Evolutionary conservation across 148 eudicot genomes (phyloP), one percentile per base, ranked within the genome.

Genomic region (Agrostemma githago): DNA sequence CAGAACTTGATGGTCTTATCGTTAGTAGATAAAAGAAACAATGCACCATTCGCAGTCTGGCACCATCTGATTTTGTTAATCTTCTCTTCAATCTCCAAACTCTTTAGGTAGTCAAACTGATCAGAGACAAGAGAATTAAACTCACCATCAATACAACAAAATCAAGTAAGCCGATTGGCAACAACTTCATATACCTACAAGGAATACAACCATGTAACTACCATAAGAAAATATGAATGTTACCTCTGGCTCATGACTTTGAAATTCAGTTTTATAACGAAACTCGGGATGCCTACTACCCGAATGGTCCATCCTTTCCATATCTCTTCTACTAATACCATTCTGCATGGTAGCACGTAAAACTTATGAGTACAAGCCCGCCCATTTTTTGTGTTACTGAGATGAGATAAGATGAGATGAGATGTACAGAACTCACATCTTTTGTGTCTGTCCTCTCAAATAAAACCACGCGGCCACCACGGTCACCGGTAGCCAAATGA

Each of bases 201-300:
- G 19, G 34, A 41, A 72, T 51, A 46, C 63, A 76, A 57, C 68
- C 62, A 77, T 39, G 41, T 43, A 72, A 75, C 39, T 14, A 12
- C 56, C 56, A 51, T 51, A 51, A 10, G 15, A 40, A 12, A n/a
- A 69, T 42, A 11, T 44, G 20, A 56, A 72, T 14, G 41, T 60
- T 80, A 95, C 98, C 98, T 95, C 98, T 71, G 98, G 98, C 78
- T 95, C 98, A 75, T 95, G 98, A 76, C 98, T 95, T 84, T 95
- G 98, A 74, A 95, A 95, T 83, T 95, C 98, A 15, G 98, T 95
- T 83, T 95, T 95, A 83, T 95, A 95, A 43, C 93, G 97, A 53
- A 95, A 95, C 76, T 92, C 98, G 17, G 97, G 97, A 84, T 95
- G 98, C 74, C 90, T 88, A 68, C 79, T 85, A 40, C 79, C 83